phyloP scores from a whole-genome alignment of 1,284 basidiomycete genomes.

The Xerocomus minutiporus region DNA sequence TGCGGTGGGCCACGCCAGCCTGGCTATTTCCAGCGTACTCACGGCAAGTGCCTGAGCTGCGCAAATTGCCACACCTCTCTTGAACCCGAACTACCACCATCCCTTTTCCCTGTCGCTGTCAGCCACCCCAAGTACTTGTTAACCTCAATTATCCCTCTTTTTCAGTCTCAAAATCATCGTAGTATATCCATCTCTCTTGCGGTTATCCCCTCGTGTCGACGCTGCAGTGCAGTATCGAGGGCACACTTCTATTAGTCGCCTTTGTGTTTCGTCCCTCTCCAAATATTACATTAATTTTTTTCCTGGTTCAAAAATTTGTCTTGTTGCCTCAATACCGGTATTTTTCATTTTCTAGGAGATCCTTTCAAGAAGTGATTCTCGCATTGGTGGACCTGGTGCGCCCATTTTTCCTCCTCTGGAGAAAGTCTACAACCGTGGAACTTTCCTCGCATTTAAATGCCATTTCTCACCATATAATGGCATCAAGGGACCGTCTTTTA shows the following conservation, averaged over 20 bases:
- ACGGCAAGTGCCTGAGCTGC: conserved; percentile 29
- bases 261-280: background rate
- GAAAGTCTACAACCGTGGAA: background rate
- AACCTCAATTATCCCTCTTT: background rate
- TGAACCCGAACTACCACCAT: conserved; percentile 40
- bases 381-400: background rate
- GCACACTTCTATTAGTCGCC: background rate
- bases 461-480: conserved; percentile 10
- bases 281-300: background rate
- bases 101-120: background rate
- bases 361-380: background rate
- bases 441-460: background rate
- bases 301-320: background rate
- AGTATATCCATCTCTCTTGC: background rate
- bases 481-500: background rate
- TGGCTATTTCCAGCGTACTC: conserved; percentile 14
- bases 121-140: too few relatives aligned
- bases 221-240: background rate
- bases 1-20: background rate
- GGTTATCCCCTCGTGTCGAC: background rate
- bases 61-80: conserved; percentile 24
- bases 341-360: background rate
- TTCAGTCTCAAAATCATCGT: background rate
- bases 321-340: background rate
- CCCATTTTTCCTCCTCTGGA: background rate